Percentiles rank a stretch among this genome's conserved stretches.
phyloP scores from a whole-genome alignment of 805 yeast species.

The Cyberlindnera sargentensis region DNA sequence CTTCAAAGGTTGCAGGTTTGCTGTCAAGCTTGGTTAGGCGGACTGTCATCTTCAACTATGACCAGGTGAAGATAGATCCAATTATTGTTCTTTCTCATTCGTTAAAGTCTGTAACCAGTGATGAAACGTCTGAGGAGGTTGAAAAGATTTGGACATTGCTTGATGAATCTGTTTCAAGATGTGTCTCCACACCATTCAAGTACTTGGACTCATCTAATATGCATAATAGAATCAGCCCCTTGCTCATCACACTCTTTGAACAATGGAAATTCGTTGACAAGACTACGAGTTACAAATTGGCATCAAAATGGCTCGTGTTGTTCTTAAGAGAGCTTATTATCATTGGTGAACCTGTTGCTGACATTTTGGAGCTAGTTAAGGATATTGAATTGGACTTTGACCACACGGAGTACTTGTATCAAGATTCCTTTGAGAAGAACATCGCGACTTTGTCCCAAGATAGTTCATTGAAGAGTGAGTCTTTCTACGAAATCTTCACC shows the following conservation, averaged over 20 bases:
- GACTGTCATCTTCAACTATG: conserved; percentile 48
- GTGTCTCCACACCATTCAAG: conserved; percentile 72
- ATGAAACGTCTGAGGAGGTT: background rate
- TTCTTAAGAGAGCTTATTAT: conserved; percentile 41
- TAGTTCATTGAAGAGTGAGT: conserved; percentile 12
- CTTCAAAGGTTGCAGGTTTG: conserved; percentile 35
- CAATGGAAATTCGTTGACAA: conserved; percentile 55
- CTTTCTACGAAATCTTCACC: conserved; percentile 31
- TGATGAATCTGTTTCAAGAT: conserved; percentile 71
- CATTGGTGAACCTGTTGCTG: conserved; percentile 48
- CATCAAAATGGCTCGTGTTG: conserved; percentile 43
- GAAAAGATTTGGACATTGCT: conserved; percentile 50
- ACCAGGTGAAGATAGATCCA: conserved; percentile 42
- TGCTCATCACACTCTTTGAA: conserved; percentile 52
- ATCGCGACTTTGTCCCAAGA: conserved; percentile 10
- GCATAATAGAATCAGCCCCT: conserved; percentile 42
- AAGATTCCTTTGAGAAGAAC: conserved; percentile 11
- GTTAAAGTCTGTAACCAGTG: conserved; percentile 24
- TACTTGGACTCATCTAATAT: conserved; percentile 55
- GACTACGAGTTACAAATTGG: conserved; percentile 17
- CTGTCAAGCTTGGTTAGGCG: conserved; percentile 41
- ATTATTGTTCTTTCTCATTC: conserved; percentile 47
- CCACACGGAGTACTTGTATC: conserved; percentile 15
- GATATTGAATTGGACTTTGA: conserved; percentile 16
- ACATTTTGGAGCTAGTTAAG: conserved; percentile 7